Conservation (phyloP, 2,329 filamentous ascomycete genomes). For the Epichloe sp. region DNA sequence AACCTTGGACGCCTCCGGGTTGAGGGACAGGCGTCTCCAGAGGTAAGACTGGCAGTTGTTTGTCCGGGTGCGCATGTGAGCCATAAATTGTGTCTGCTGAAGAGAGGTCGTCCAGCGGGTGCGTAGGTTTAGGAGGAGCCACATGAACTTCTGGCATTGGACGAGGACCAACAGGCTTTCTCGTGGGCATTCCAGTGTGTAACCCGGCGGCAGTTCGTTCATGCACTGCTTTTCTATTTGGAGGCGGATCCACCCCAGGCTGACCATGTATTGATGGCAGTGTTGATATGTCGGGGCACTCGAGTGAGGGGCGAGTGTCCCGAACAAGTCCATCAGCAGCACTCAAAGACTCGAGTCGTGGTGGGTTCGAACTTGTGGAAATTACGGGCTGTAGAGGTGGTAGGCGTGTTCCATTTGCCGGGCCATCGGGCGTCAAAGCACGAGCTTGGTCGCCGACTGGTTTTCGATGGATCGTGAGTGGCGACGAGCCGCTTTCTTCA, state of each 20-base stretch:
- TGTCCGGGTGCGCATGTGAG: neutral
- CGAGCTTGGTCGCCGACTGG: conserved; percentile 28
- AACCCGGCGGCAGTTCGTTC: conserved; percentile 7
- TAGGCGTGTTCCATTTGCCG: conserved; percentile 4
- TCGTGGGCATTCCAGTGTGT: conserved; percentile 10
- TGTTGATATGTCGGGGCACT: neutral
- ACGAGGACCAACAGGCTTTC: conserved; percentile 18
- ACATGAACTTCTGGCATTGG: conserved; percentile 4
- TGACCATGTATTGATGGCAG: neutral
- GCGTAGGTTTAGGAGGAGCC: neutral
- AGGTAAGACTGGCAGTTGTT: neutral
- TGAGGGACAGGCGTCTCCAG: neutral
- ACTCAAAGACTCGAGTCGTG: neutral
- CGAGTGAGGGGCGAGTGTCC: neutral
- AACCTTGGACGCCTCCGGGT: neutral
- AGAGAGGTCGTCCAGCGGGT: neutral
- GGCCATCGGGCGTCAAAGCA: conserved; percentile 16
- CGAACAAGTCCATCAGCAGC: neutral
- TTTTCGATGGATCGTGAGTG: conserved; percentile 37
- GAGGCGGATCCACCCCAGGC: neutral
- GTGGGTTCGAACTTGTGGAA: neutral
- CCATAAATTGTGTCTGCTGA: neutral
- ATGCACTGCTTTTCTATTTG: neutral
- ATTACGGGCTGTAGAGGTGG: neutral
- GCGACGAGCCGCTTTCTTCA: conserved; percentile 26